phyloP scores from a whole-genome alignment of 768 basidiomycete species.

The Naganishia vishniacii region DNA sequence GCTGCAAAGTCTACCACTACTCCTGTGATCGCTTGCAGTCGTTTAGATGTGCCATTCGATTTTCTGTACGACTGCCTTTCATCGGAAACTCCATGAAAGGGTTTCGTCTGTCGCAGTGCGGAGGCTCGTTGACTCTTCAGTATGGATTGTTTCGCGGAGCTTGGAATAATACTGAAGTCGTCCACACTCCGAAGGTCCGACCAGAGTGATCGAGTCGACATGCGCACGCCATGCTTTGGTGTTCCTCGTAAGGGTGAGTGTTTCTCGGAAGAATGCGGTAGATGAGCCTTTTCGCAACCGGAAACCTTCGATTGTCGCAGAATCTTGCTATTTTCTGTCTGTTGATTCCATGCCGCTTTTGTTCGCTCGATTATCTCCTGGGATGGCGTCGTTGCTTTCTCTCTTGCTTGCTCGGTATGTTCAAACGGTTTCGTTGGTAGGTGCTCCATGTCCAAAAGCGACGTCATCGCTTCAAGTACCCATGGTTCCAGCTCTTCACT shows the following conservation, averaged over 20 bases:
- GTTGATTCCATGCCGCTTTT: constrained; percentile 3
- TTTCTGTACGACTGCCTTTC: neutral
- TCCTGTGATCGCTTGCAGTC: constrained; percentile 1
- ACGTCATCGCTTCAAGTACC: neutral
- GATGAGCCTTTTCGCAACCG: neutral
- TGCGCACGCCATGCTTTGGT: neutral
- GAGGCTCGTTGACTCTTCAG: neutral
- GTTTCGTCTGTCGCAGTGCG: constrained; percentile 1
- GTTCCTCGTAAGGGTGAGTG: neutral
- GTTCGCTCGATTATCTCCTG: constrained; percentile 6
- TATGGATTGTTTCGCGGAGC: neutral
- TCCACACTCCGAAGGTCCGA: neutral
- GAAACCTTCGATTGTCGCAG: neutral
- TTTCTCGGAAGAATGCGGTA: neutral
- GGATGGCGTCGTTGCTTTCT: constrained; percentile 12
- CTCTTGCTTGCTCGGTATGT: neutral
- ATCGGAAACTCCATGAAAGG: neutral
- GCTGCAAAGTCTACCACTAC: no score
- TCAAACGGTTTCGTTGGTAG: neutral
- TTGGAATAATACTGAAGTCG: neutral
- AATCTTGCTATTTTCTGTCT: neutral
- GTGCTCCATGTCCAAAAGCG: neutral
- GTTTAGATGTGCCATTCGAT: neutral
- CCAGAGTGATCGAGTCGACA: neutral
- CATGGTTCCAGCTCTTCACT: neutral